These are phyloP conservation scores for Gaillardinia entomophila DNA, from an alignment of 805 yeast species.

Conservation along the genomic window DNA sequence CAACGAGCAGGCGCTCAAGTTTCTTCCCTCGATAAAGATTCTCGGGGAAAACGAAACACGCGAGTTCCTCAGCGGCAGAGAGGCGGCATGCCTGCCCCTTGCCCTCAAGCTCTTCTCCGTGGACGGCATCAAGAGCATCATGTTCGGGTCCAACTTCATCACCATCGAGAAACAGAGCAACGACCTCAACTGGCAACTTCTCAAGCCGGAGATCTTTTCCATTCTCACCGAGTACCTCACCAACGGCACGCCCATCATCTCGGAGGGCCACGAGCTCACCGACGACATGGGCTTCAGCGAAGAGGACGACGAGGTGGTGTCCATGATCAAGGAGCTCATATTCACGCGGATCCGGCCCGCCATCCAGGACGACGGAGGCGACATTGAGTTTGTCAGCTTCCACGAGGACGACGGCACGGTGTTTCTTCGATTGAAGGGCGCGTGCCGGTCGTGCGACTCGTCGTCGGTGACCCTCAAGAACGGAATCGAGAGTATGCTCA, in stretches of 20 bases:
- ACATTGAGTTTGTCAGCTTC: conserved; percentile 59
- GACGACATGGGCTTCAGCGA: conserved; percentile 44
- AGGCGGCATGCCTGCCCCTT: conserved; percentile 68
- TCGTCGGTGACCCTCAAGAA: conserved; percentile 60
- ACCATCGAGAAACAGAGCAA: conserved; percentile 62
- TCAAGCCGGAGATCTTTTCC: conserved; percentile 64
- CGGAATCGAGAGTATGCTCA: conserved; percentile 68
- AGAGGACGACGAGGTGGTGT: conserved; percentile 61
- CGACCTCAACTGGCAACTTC: conserved; percentile 51
- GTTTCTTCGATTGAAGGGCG: conserved; percentile 55
- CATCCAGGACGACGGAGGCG: conserved; percentile 73
- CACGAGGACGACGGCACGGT: conserved; percentile 52
- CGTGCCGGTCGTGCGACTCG: conserved; percentile 68
- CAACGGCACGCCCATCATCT: conserved; percentile 50
- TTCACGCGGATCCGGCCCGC: conserved; percentile 71
- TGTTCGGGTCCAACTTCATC: conserved; percentile 80
- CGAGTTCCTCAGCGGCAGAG: conserved; percentile 71
- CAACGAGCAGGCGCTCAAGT: conserved; percentile 79
- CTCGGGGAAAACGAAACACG: conserved; percentile 60
- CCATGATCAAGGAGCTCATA: conserved; percentile 63
- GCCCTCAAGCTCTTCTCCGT: conserved; percentile 69
- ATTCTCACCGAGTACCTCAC: conserved; percentile 50
- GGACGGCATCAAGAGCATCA: conserved; percentile 70
- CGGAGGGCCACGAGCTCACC: conserved; percentile 17
- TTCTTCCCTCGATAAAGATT: conserved; percentile 68